phyloP scores from a whole-genome alignment of 306 rosid species.

The Medicago ruthenica region DNA sequence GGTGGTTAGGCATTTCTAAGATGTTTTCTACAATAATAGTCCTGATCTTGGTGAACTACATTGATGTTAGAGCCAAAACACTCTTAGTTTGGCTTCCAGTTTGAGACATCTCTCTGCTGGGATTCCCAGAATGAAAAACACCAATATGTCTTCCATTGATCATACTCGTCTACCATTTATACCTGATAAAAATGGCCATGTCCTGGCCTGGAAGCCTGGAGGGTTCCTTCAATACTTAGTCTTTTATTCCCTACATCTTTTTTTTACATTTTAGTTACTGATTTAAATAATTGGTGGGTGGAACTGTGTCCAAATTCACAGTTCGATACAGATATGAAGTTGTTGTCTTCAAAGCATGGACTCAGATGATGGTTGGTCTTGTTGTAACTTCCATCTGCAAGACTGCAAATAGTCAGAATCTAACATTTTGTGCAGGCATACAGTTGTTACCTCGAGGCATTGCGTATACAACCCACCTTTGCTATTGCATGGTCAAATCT shows the following conservation, averaged over 20 bases:
- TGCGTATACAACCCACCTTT: constrained; percentile 93
- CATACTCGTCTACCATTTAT: constrained; percentile 41
- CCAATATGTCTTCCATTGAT: constrained; percentile 37
- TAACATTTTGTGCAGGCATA: constrained; percentile 99
- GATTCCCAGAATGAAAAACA: constrained; percentile 29
- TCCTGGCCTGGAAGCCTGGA: constrained; percentile 52
- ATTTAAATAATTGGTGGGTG: constrained; percentile 80
- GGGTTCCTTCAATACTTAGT: constrained; percentile 61
- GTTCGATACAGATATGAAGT: constrained; percentile 80
- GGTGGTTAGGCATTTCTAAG: constrained; percentile 16
- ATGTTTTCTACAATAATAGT: constrained; percentile 28
- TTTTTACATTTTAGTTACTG: constrained; percentile 70
- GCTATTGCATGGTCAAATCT: constrained; percentile 99
- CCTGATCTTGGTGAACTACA: constrained; percentile 25
- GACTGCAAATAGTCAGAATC: constrained; percentile 93
- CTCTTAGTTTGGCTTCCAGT: constrained; percentile 23
- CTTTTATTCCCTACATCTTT: constrained; percentile 56
- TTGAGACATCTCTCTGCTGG: constrained; percentile 40
- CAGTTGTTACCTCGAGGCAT: constrained; percentile 96
- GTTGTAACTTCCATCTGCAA: constrained; percentile 82
- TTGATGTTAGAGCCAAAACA: constrained; percentile 34
- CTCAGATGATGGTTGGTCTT: constrained; percentile 92
- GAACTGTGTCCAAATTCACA: constrained; percentile 82
- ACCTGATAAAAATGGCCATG: constrained; percentile 35
- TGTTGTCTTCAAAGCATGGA: constrained; percentile 83